Conservation (phyloP, 2,329 filamentous ascomycete genomes). For the Ophiostoma sp. region DNA sequence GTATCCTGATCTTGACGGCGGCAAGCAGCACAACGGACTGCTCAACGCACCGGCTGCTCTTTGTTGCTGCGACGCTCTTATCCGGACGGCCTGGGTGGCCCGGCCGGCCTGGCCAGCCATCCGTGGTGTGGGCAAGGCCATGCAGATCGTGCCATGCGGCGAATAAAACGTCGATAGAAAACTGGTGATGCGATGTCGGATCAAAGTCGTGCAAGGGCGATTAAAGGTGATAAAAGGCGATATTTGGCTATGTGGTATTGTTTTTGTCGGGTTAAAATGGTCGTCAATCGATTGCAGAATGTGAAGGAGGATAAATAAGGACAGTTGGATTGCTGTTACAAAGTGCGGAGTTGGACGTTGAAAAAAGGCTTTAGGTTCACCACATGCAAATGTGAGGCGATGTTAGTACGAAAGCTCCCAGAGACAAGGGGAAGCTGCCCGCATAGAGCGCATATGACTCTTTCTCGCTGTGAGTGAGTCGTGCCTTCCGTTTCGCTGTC, state of each 20-base stretch:
- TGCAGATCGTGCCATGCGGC: constrained; percentile 24
- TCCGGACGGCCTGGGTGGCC: constrained; percentile 17
- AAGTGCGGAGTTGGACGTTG: background rate
- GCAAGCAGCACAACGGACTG: background rate
- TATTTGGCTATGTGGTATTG: background rate
- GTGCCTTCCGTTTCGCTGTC: background rate
- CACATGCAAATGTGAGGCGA: constrained; percentile 18
- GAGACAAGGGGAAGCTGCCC: constrained; percentile 8
- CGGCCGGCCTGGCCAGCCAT: constrained; percentile 24
- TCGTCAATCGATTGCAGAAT: background rate
- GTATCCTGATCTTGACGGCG: background rate
- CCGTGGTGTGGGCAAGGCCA: constrained; percentile 21
- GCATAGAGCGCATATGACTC: background rate
- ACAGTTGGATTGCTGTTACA: background rate
- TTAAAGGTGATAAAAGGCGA: background rate
- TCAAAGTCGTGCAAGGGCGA: background rate
- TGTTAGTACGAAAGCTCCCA: constrained; percentile 12
- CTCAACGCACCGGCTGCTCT: background rate
- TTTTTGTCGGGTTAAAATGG: background rate
- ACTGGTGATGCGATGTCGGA: background rate
- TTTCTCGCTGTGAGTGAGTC: background rate
- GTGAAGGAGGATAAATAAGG: background rate
- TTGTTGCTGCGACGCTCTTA: background rate
- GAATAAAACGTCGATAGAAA: background rate
- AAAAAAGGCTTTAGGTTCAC: background rate